These are phyloP conservation scores for Fusarium hostae DNA, from an alignment of 2,329 filamentous ascomycete genomes.

Conservation along the genomic window DNA sequence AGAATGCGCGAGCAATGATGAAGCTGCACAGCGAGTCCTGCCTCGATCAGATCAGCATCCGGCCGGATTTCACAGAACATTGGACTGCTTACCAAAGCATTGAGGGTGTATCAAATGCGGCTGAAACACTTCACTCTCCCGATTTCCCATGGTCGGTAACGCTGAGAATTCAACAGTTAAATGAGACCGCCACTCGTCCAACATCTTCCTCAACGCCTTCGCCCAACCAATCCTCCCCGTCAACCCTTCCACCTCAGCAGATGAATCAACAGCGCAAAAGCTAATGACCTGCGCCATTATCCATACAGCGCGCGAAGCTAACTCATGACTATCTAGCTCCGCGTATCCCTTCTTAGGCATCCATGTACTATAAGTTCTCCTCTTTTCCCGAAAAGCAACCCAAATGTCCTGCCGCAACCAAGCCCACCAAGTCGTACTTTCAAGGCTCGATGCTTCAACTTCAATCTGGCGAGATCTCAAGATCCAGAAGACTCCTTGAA, in stretches of 20 bases:
- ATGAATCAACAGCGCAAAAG: conserved; percentile 53
- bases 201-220: conserved; percentile 29
- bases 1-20: conserved; percentile 46
- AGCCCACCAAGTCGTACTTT: conserved; percentile 71
- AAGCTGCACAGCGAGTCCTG: conserved; percentile 30
- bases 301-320: conserved; percentile 64
- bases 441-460: conserved; percentile 66
- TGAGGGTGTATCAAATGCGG: conserved; percentile 62
- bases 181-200: conserved; percentile 48
- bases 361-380: conserved; percentile 69
- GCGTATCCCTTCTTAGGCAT: conserved; percentile 60
- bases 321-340: conserved; percentile 62
- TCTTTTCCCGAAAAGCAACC: conserved; percentile 69
- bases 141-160: conserved; percentile 48
- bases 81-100: conserved; percentile 46
- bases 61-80: fast-evolving
- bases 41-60: background rate
- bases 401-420: conserved; percentile 75
- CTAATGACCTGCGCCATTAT: conserved; percentile 67
- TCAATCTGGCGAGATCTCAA: conserved; percentile 70
- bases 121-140: conserved; percentile 49
- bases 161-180: conserved; percentile 54
- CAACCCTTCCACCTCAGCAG: conserved; percentile 5
- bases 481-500: conserved; percentile 74
- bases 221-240: conserved; percentile 15